Percentiles rank a stretch among this genome's conserved stretches.
Evolutionary conservation across 2,329 filamentous ascomycete species (phyloP).

Genomic region (Fusarium agapanthi): DNA sequence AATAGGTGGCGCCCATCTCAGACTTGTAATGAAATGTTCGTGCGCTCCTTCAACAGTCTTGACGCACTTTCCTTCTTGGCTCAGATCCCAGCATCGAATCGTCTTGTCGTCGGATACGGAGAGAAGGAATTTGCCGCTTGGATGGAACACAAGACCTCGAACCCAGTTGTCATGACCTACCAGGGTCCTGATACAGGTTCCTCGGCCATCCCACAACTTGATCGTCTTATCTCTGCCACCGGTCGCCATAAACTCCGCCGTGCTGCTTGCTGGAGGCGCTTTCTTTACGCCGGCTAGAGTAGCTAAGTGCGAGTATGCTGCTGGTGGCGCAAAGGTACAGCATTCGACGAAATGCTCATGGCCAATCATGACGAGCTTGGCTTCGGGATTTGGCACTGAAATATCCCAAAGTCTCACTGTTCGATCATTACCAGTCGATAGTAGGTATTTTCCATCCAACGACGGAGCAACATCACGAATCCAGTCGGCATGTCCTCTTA

Average conservation of each 20-base stretch:
- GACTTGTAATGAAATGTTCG: conserved; percentile 83
- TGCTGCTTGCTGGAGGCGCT: conserved; percentile 75
- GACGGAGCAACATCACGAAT: conserved; percentile 89
- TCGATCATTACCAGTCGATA: conserved; percentile 85
- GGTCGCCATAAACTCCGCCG: conserved; percentile 89
- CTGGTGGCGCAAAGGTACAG: conserved; percentile 83
- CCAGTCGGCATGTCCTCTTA: conserved; percentile 87
- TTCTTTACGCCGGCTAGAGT: conserved; percentile 84
- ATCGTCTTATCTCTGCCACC: conserved; percentile 92
- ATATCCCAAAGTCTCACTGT: conserved; percentile 88
- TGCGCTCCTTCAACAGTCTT: conserved; percentile 82
- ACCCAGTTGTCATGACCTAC: conserved; percentile 96
- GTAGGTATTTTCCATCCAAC: conserved; percentile 80
- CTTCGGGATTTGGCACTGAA: conserved; percentile 69
- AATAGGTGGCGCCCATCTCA: conserved; percentile 80
- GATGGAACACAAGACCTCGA: conserved; percentile 85
- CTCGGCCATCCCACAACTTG: conserved; percentile 85
- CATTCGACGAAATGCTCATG: conserved; percentile 90
- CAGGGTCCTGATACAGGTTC: conserved; percentile 84
- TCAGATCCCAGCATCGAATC: conserved; percentile 91
- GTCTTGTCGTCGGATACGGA: conserved; percentile 91
- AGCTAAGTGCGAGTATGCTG: conserved; percentile 80
- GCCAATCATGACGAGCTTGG: conserved; percentile 81
- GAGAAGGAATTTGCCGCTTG: conserved; percentile 88
- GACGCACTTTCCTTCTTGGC: conserved; percentile 89